Percentiles rank a stretch among this genome's conserved stretches.
These are phyloP conservation scores for Curvularia sp. DNA, from an alignment of 2,329 filamentous ascomycete genomes.

Conservation along the genomic window DNA sequence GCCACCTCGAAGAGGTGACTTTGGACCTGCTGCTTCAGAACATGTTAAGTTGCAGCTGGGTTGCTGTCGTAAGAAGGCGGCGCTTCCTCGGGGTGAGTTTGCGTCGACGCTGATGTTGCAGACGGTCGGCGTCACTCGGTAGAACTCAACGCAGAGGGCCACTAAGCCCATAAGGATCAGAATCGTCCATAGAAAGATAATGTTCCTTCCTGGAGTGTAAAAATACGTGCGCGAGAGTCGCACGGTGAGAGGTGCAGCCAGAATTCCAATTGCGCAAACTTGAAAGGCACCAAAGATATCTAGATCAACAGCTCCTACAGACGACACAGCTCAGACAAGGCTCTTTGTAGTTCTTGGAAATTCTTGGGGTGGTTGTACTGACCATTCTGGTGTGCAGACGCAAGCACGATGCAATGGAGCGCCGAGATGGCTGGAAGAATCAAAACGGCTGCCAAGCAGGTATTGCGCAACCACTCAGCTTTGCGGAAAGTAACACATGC, in stretches of 20 bases:
- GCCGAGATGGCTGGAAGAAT: conserved; percentile 69
- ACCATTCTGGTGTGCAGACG: conserved; percentile 66
- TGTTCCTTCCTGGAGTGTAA: conserved; percentile 67
- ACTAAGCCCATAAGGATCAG: conserved; percentile 67
- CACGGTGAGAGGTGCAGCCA: conserved; percentile 69
- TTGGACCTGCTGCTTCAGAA: conserved; percentile 55
- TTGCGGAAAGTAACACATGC: conserved; percentile 68
- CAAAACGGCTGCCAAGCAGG: conserved; percentile 66
- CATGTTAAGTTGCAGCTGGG: conserved; percentile 59
- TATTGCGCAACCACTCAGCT: conserved; percentile 66
- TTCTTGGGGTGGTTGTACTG: conserved; percentile 36
- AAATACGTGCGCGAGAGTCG: conserved; percentile 69
- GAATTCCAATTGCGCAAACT: conserved; percentile 69
- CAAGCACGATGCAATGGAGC: conserved; percentile 68
- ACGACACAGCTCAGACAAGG: neutral
- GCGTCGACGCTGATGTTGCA: conserved; percentile 55
- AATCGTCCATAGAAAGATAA: conserved; percentile 71
- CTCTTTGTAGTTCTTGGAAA: neutral
- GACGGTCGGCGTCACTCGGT: conserved; percentile 56
- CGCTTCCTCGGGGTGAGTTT: conserved; percentile 47
- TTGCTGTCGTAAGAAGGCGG: conserved; percentile 56
- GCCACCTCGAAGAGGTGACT: conserved; percentile 62
- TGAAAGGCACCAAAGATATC: conserved; percentile 74
- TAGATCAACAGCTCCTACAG: conserved; percentile 68
- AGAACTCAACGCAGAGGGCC: conserved; percentile 70